Percentiles rank a stretch among this genome's conserved stretches.
These are phyloP conservation scores for Alternaria novae-zelandiae DNA, from an alignment of 2,329 filamentous ascomycete species.

Conservation along the genomic window DNA sequence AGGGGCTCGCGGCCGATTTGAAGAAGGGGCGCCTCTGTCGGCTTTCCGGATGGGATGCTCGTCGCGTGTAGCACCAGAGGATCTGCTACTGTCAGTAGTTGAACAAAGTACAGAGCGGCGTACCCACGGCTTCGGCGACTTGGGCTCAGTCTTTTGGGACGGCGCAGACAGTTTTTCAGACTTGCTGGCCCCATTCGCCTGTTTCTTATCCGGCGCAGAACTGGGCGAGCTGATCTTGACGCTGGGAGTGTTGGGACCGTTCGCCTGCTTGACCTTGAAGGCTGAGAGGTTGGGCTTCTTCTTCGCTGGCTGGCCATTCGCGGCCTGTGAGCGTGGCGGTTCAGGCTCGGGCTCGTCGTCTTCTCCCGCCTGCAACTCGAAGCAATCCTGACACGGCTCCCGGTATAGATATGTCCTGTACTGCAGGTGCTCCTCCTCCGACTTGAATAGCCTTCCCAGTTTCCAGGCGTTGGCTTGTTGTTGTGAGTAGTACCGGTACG, in stretches of 20 bases:
- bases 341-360: conserved; percentile 59
- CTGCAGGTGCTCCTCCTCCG: conserved; percentile 64
- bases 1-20: conserved; percentile 20
- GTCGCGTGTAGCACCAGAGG: conserved; percentile 20
- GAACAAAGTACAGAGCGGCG: not conserved
- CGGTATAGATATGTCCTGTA: conserved; percentile 68
- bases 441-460: conserved; percentile 59
- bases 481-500: conserved; percentile 52
- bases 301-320: conserved; percentile 54
- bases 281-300: conserved; percentile 68
- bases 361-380: conserved; percentile 59
- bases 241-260: conserved; percentile 36
- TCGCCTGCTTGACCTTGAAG: conserved; percentile 64
- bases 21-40: conserved; percentile 14
- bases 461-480: conserved; percentile 53
- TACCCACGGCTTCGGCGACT: conserved; percentile 29
- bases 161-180: conserved; percentile 23
- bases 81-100: conserved; percentile 28
- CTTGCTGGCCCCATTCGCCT: conserved; percentile 36
- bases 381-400: conserved; percentile 58
- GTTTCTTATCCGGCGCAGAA: conserved; percentile 31
- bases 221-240: conserved; percentile 42
- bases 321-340: conserved; percentile 41
- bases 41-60: conserved; percentile 25
- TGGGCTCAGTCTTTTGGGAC: conserved; percentile 21